Percentiles rank a stretch among this genome's conserved stretches.
Conservation (phyloP, 441 rosid species). For the Syzygium malaccense region DNA sequence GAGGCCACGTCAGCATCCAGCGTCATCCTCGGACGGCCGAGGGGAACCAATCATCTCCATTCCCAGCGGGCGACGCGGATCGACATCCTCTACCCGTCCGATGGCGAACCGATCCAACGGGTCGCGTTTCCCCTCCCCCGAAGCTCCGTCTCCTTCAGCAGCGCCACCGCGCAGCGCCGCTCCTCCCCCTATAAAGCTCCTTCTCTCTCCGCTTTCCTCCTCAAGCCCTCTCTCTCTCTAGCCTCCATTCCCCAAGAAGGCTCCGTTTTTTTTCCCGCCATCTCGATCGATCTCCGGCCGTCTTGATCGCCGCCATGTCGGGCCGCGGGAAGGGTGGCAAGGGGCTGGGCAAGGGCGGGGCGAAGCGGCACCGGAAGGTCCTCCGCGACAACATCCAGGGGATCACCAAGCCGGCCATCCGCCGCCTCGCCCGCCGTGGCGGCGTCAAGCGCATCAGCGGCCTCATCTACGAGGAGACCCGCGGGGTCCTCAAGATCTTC, state of each 20-base stretch:
- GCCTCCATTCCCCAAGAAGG: not conserved
- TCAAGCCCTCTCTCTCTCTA: no score
- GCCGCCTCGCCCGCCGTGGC: not conserved
- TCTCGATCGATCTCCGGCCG: no score
- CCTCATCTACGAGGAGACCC: not conserved
- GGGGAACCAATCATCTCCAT: not conserved
- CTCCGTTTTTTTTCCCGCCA: not conserved
- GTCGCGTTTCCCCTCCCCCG: not conserved
- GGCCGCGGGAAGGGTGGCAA: not conserved
- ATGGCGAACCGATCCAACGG: not conserved
- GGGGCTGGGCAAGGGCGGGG: not conserved
- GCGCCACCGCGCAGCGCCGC: not conserved
- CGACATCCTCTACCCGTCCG: not conserved
- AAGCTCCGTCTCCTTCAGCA: not conserved
- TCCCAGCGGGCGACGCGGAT: not conserved
- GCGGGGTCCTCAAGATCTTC: not conserved
- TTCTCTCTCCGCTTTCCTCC: no score
- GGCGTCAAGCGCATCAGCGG: not conserved
- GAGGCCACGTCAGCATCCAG: not conserved
- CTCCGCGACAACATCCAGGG: not conserved
- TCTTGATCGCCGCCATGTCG: not conserved
- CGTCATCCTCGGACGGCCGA: not conserved
- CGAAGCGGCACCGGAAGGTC: not conserved
- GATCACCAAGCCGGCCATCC: not conserved
- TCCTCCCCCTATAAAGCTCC: not conserved